phyloP scores from a whole-genome alignment of 352 stramenopile species.

The Phytophthora agathidicida region DNA sequence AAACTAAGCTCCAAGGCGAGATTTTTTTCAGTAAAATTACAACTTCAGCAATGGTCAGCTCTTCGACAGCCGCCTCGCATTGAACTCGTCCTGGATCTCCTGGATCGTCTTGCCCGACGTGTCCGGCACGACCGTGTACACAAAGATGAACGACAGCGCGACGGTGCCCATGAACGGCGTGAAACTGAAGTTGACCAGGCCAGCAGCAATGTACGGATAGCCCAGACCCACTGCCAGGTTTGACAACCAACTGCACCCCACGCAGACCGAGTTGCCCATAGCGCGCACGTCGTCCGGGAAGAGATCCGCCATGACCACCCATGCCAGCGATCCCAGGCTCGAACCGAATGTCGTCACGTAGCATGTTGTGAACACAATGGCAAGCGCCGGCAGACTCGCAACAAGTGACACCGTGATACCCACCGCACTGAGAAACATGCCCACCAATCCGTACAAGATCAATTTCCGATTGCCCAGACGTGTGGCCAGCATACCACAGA shows the following conservation, averaged over 20 bases:
- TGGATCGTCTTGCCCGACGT: slow-evolving; percentile 38
- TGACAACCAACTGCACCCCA: slow-evolving; percentile 31
- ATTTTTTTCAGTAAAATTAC: slow-evolving; percentile 18
- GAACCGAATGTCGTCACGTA: slow-evolving; percentile 50
- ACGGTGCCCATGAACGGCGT: slow-evolving; percentile 30
- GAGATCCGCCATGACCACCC: slow-evolving; percentile 38
- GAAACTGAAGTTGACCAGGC: slow-evolving; percentile 32
- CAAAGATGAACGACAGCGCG: slow-evolving; percentile 26
- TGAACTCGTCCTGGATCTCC: slow-evolving; percentile 40
- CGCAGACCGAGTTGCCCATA: slow-evolving; percentile 25
- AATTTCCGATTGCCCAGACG: slow-evolving; percentile 10
- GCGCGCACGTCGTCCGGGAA: slow-evolving; percentile 37
- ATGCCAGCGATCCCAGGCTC: slow-evolving; percentile 34
- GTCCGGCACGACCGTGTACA: slow-evolving; percentile 32
- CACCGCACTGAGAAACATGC: slow-evolving; percentile 25
- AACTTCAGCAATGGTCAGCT: slow-evolving; percentile 22
- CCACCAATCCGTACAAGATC: slow-evolving; percentile 13
- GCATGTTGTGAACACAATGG: slow-evolving; percentile 48
- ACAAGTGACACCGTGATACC: slow-evolving; percentile 45
- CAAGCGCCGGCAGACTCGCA: slow-evolving; percentile 22
- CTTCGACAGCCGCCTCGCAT: slow-evolving; percentile 27
- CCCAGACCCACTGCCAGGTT: slow-evolving; percentile 41
- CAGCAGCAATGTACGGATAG: slow-evolving; percentile 36
- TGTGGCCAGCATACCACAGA: slow-evolving; percentile 11
- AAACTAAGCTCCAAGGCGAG: no score